phyloP scores from a whole-genome alignment of 345 rosid genomes.

The Eucalyptus cloeziana region DNA sequence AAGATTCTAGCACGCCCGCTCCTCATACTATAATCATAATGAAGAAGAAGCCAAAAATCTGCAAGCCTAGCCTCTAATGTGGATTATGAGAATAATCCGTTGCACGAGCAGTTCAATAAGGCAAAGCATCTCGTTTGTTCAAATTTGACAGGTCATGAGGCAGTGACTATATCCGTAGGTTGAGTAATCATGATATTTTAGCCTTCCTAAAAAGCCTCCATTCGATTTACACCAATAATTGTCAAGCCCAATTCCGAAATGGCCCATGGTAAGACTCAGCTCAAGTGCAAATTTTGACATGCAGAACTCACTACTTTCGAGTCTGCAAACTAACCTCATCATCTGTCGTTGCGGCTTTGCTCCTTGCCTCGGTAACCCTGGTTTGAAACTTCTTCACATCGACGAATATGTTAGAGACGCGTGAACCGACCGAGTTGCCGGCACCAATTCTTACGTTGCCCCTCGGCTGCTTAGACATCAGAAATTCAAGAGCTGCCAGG shows the following conservation, averaged over 20 bases:
- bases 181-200: neutral
- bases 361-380: slow-evolving; percentile 21
- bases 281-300: neutral
- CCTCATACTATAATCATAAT: neutral
- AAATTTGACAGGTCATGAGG: neutral
- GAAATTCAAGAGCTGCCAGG: slow-evolving; percentile 75
- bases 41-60: neutral
- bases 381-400: slow-evolving; percentile 76
- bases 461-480: slow-evolving; percentile 89
- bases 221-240: neutral
- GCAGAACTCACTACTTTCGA: neutral
- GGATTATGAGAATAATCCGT: neutral
- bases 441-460: slow-evolving; percentile 77
- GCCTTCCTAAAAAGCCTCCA: neutral
- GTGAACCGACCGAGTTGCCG: slow-evolving; percentile 38
- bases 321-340: slow-evolving; percentile 15
- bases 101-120: neutral
- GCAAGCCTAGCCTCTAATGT: neutral
- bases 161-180: neutral
- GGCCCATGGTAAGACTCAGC: neutral
- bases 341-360: slow-evolving; percentile 6
- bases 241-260: neutral
- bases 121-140: neutral
- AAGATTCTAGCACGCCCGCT: neutral
- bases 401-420: slow-evolving; percentile 61